Percentiles rank a stretch among this genome's conserved stretches.
Conservation (phyloP, 108 stramenopile species). For the Cyclotella atomus region DNA sequence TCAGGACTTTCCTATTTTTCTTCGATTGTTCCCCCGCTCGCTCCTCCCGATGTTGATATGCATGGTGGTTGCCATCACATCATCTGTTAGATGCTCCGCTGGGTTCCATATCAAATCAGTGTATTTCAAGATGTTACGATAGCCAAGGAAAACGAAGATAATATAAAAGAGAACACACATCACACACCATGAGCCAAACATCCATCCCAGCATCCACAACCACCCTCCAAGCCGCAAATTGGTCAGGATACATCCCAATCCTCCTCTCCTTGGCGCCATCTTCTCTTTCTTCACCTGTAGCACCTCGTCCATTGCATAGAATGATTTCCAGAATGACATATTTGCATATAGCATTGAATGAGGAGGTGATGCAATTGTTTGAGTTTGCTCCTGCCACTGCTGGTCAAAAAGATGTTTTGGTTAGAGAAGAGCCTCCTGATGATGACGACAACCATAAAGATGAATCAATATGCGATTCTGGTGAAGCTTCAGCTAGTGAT, state of each 20-base stretch:
- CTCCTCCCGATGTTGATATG: no score
- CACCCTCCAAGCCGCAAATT: slow-evolving; percentile 57
- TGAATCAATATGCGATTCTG: no score
- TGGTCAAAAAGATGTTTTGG: not conserved
- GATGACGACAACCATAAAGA: slow-evolving; percentile 7
- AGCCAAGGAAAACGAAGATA: no score
- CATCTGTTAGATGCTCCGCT: no score
- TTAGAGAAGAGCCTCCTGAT: slow-evolving; percentile 36
- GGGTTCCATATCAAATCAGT: no score
- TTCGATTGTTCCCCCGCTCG: no score
- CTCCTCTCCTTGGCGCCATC: slow-evolving; percentile 63
- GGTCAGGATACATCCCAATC: slow-evolving; percentile 74
- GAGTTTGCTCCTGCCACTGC: slow-evolving; percentile 61
- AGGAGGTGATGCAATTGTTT: slow-evolving; percentile 60
- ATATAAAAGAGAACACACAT: no score
- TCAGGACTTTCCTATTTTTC: no score
- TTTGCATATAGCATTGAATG: slow-evolving; percentile 71
- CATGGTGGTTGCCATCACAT: no score
- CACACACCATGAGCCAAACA: not conserved
- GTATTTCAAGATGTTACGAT: no score
- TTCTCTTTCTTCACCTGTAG: slow-evolving; percentile 71
- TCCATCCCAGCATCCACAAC: slow-evolving; percentile 36
- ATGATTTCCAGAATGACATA: slow-evolving; percentile 70
- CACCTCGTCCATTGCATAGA: slow-evolving; percentile 67
- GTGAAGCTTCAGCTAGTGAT: not conserved